Evolutionary conservation across 257 asterid genomes (phyloP).

Genomic region (Cordia subcordata): DNA sequence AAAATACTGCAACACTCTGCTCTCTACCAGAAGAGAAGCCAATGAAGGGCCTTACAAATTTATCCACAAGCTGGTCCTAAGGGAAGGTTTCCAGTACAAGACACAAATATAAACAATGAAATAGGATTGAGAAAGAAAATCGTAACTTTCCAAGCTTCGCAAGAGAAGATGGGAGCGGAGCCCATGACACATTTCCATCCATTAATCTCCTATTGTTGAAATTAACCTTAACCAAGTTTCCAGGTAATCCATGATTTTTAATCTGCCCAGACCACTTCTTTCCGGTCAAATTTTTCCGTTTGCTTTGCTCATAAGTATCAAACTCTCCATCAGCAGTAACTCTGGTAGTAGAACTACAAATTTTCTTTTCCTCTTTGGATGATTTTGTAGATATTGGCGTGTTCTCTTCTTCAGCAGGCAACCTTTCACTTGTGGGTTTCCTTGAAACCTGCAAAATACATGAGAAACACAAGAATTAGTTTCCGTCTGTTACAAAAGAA

Average conservation of each 20-base stretch:
- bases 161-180: conserved; percentile 76
- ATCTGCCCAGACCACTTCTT: conserved; percentile 57
- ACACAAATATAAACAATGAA: conserved; percentile 5
- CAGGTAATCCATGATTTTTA: conserved; percentile 53
- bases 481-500: no score
- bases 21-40: no score
- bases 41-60: no score
- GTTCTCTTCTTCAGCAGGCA: conserved; percentile 54
- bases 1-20: no score
- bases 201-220: conserved; percentile 51
- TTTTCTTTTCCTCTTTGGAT: conserved; percentile 50
- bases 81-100: background rate
- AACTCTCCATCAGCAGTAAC: conserved; percentile 42
- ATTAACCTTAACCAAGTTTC: conserved; percentile 73
- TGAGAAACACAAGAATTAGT: background rate
- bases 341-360: conserved; percentile 40
- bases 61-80: no score
- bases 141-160: conserved; percentile 86
- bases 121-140: background rate
- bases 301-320: conserved; percentile 41
- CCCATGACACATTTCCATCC: conserved; percentile 77
- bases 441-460: conserved; percentile 56
- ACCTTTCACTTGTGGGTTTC: conserved; percentile 62
- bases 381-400: conserved; percentile 43
- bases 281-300: conserved; percentile 42